Evolutionary conservation across 2,329 filamentous ascomycete genomes (phyloP).

Genomic region (Periconia sp.): DNA sequence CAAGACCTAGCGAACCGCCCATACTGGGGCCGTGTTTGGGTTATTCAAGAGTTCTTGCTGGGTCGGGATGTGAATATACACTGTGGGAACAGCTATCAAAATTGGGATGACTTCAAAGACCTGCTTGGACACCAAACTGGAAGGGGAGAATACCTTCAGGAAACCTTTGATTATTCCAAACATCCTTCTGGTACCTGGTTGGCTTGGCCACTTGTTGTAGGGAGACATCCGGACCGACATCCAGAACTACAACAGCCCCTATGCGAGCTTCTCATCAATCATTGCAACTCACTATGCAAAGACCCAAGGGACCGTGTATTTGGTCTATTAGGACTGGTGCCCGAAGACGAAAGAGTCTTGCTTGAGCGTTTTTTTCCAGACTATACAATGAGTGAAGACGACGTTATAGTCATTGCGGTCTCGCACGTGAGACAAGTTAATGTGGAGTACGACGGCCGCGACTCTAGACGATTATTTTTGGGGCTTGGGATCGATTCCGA

Average conservation of each 20-base stretch:
- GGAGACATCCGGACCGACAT: conserved; percentile 8
- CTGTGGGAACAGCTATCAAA: conserved; percentile 1
- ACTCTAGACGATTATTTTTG: background rate
- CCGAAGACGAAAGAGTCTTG: conserved; percentile 4
- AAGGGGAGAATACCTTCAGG: conserved; percentile 1
- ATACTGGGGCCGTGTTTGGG: conserved; percentile 12
- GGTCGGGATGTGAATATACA: conserved; percentile 4
- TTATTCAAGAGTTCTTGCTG: conserved; percentile 10
- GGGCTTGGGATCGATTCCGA: background rate
- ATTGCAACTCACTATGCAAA: conserved; percentile 17
- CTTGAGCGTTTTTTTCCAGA: conserved; percentile 12
- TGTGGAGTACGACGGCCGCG: background rate
- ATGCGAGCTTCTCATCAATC: conserved; percentile 15
- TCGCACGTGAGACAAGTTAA: conserved; percentile 2
- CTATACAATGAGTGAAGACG: conserved; percentile 10
- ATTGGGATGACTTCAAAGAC: conserved; percentile 3
- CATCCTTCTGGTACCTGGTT: conserved; percentile 5
- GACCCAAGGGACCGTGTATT: conserved; percentile 23
- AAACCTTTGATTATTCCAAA: conserved; percentile 2
- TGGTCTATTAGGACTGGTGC: conserved; percentile 21
- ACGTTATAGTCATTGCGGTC: conserved; percentile 12
- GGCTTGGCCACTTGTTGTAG: conserved; percentile 6
- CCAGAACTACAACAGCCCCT: conserved; percentile 15
- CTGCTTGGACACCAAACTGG: conserved; percentile 1
- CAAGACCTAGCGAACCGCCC: conserved; percentile 9